phyloP scores from a whole-genome alignment of 345 rosid genomes.

The Gossypium ekmanianum region DNA sequence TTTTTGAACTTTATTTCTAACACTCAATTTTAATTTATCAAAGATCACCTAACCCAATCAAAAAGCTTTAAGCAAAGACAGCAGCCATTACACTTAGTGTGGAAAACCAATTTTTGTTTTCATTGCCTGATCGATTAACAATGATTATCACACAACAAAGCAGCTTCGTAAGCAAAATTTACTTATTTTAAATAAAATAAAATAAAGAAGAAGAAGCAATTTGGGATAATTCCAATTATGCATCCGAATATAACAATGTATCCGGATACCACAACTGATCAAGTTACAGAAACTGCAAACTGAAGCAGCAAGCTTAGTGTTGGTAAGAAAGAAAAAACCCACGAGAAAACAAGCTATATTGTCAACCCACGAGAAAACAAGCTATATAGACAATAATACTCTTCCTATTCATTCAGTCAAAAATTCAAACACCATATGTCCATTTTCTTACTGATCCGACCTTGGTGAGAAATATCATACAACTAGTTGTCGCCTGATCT shows the following conservation, averaged over 20 bases:
- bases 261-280: neutral
- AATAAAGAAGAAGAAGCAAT: neutral
- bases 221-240: neutral
- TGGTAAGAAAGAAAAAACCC: neutral
- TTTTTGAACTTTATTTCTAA: too few relatives aligned
- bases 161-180: neutral
- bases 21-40: too few relatives aligned
- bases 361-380: neutral
- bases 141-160: neutral
- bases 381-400: neutral
- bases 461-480: neutral
- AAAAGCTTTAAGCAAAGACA: too few relatives aligned
- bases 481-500: conserved; percentile 53
- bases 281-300: conserved; percentile 1
- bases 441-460: neutral
- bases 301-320: neutral
- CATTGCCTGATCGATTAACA: neutral
- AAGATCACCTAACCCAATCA: too few relatives aligned
- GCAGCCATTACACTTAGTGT: too few relatives aligned
- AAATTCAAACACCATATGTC: neutral
- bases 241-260: neutral
- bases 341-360: neutral
- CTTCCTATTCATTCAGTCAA: neutral
- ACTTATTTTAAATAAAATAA: neutral
- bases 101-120: neutral